Percentiles rank a stretch among this genome's conserved stretches.
These are phyloP conservation scores for Arabidopsis lyrata DNA, from an alignment of 441 rosid species.

Conservation along the genomic window DNA sequence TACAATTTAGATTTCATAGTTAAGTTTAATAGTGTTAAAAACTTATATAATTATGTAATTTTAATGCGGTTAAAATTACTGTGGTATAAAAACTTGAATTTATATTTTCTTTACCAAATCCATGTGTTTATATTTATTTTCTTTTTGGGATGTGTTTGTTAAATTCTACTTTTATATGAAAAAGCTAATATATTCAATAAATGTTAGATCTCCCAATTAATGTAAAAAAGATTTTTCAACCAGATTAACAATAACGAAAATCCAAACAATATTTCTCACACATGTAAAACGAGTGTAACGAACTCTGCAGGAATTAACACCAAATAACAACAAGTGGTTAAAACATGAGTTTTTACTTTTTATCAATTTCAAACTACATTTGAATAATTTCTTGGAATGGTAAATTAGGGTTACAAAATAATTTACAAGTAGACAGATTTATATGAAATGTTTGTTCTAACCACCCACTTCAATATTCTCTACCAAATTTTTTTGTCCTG, in stretches of 20 bases:
- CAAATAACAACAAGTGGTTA: constrained; percentile 12
- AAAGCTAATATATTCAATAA: neutral
- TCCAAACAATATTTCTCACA: neutral
- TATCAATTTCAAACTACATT: neutral
- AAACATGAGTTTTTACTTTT: neutral
- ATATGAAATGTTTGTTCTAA: neutral
- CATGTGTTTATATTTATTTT: neutral
- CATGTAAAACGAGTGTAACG: constrained; percentile 7
- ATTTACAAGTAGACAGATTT: neutral
- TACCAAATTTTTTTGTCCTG: neutral
- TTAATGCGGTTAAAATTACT: neutral
- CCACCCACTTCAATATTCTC: constrained; percentile 15
- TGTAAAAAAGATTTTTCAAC: neutral
- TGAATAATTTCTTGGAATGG: neutral
- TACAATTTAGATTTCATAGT: neutral
- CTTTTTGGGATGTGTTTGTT: neutral
- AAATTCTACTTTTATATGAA: neutral
- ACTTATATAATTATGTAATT: neutral
- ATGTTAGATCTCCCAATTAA: neutral
- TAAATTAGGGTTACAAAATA: neutral
- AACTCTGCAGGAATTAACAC: neutral
- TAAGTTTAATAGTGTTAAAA: too few relatives aligned
- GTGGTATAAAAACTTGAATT: neutral
- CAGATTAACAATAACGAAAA: neutral
- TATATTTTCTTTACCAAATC: neutral